These are phyloP conservation scores for Cytospora piceae DNA, from an alignment of 2,329 filamentous ascomycete genomes.

Conservation along the genomic window DNA sequence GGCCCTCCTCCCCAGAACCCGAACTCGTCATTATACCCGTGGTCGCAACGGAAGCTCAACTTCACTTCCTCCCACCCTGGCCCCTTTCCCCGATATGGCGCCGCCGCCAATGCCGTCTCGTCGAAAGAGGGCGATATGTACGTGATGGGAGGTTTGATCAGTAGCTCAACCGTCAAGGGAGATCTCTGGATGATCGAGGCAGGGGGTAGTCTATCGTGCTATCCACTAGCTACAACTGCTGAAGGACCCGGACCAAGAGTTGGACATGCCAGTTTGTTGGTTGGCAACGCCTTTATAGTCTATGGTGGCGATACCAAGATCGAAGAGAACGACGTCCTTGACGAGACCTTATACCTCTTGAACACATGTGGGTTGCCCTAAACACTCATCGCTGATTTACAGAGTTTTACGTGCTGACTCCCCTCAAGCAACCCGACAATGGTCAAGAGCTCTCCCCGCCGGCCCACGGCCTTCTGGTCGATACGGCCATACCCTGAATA, in stretches of 20 bases:
- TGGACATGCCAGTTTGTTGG: conserved; percentile 88
- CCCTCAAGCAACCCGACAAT: conserved; percentile 85
- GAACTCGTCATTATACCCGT: conserved; percentile 87
- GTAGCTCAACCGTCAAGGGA: conserved; percentile 92
- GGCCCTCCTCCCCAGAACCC: conserved; percentile 54
- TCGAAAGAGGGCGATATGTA: conserved; percentile 98
- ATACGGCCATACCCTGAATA: conserved; percentile 96
- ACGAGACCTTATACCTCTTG: conserved; percentile 93
- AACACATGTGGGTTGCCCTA: conserved; percentile 81
- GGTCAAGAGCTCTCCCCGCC: conserved; percentile 90
- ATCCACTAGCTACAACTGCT: conserved; percentile 86
- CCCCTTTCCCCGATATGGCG: conserved; percentile 95
- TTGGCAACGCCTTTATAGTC: conserved; percentile 98
- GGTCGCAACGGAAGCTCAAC: conserved; percentile 87
- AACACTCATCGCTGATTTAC: neutral
- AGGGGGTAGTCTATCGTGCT: conserved; percentile 84
- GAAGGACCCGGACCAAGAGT: conserved; percentile 95
- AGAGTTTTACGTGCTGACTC: conserved; percentile 26
- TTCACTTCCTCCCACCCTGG: conserved; percentile 82
- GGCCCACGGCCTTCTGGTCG: conserved; percentile 85
- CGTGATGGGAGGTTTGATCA: conserved; percentile 94
- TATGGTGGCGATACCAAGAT: conserved; percentile 98
- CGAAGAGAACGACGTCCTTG: conserved; percentile 86
- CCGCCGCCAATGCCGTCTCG: conserved; percentile 87
- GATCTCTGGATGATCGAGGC: conserved; percentile 98